phyloP scores from a whole-genome alignment of 805 yeast genomes.

The Suhomyces canberraensis region DNA sequence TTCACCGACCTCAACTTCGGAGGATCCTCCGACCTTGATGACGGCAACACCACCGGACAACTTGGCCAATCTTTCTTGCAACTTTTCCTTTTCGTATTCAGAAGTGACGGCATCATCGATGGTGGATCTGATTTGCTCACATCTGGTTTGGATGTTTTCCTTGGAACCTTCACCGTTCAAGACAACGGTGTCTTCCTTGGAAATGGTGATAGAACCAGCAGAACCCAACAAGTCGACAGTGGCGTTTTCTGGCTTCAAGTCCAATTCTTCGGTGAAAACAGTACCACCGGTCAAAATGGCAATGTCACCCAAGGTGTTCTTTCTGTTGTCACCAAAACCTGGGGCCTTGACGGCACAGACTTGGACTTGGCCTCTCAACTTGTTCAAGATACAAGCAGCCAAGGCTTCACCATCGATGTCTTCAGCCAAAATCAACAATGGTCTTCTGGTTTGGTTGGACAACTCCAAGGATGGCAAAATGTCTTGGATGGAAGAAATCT shows the following conservation, averaged over 20 bases:
- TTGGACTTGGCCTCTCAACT: slow-evolving; percentile 96
- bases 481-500: slow-evolving; percentile 85
- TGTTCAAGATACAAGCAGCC: slow-evolving; percentile 96
- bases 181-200: slow-evolving; percentile 93
- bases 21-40: slow-evolving; percentile 93
- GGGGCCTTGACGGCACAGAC: slow-evolving; percentile 98
- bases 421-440: slow-evolving; percentile 89
- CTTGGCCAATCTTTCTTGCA: slow-evolving; percentile 96
- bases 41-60: slow-evolving; percentile 98
- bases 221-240: slow-evolving; percentile 86
- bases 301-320: slow-evolving; percentile 92
- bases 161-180: slow-evolving; percentile 90
- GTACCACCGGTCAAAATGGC: slow-evolving; percentile 95
- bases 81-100: slow-evolving; percentile 94
- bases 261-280: slow-evolving; percentile 86
- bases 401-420: slow-evolving; percentile 97
- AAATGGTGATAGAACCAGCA: slow-evolving; percentile 85
- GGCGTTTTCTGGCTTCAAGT: slow-evolving; percentile 92
- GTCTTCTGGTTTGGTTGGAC: slow-evolving; percentile 90
- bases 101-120: slow-evolving; percentile 70
- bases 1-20: slow-evolving; percentile 98
- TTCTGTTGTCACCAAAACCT: slow-evolving; percentile 98
- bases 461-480: slow-evolving; percentile 89
- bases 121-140: slow-evolving; percentile 88
- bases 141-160: slow-evolving; percentile 76